Evolutionary conservation across 2,329 filamentous ascomycete species (phyloP).

Genomic region (Aspergillus udagawae): DNA sequence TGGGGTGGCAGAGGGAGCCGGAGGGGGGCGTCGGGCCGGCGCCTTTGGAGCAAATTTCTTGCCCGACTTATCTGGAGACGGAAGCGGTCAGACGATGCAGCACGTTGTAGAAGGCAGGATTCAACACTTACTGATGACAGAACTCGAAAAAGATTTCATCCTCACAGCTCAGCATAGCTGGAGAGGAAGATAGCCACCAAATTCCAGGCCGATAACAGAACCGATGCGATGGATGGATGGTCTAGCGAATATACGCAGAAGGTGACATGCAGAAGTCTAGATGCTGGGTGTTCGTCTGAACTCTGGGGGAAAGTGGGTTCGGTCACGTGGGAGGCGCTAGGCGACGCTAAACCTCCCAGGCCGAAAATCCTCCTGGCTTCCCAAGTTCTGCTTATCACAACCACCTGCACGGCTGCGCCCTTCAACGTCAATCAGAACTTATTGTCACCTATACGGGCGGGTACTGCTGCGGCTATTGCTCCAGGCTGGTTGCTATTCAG

Average conservation of each 20-base stretch:
- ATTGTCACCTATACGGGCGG: slow-evolving; percentile 13
- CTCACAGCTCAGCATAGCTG: slow-evolving; percentile 21
- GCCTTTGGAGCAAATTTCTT: slow-evolving; percentile 76
- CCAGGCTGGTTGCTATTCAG: slow-evolving; percentile 31
- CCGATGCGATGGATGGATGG: background rate
- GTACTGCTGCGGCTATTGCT: slow-evolving; percentile 24
- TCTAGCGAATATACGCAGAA: background rate
- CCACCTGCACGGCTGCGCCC: slow-evolving; percentile 9
- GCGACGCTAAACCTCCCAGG: slow-evolving; percentile 27
- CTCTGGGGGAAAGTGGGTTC: slow-evolving; percentile 27
- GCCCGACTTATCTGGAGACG: slow-evolving; percentile 56
- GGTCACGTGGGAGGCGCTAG: slow-evolving; percentile 38
- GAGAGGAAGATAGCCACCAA: background rate
- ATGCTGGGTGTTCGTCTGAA: slow-evolving; percentile 14
- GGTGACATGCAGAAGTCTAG: slow-evolving; percentile 23
- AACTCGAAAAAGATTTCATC: slow-evolving; percentile 52
- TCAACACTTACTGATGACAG: slow-evolving; percentile 46
- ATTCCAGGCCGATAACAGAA: background rate
- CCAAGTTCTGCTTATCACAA: slow-evolving; percentile 27
- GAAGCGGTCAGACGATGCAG: slow-evolving; percentile 7
- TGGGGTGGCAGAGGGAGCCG: slow-evolving; percentile 32
- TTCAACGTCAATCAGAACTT: slow-evolving; percentile 2
- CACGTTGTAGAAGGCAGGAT: background rate
- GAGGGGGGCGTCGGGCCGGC: slow-evolving; percentile 53
- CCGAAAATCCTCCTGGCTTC: slow-evolving; percentile 43